Percentiles rank a stretch among this genome's conserved stretches.
phyloP scores from a whole-genome alignment of 176 grass and related monocot genomes.

The Zoysia japonica region DNA sequence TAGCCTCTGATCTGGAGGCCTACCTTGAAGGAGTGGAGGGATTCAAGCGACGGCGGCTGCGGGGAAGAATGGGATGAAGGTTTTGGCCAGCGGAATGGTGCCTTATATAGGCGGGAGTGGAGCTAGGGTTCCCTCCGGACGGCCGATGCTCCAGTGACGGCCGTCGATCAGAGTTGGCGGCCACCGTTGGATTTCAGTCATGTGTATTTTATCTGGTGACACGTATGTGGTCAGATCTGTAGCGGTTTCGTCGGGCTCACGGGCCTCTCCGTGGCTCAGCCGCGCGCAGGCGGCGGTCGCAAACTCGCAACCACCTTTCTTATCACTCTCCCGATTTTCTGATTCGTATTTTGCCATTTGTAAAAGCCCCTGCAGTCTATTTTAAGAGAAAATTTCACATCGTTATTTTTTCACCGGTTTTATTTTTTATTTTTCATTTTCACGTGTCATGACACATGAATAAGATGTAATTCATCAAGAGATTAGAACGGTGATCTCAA shows the following conservation, averaged over 20 bases:
- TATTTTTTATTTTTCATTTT: no score
- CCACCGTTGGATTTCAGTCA: background rate
- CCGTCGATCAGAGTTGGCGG: background rate
- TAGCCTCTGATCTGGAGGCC: background rate
- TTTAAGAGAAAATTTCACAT: no score
- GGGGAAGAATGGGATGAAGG: background rate
- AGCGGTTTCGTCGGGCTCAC: constrained; percentile 10
- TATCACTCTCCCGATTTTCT: no score
- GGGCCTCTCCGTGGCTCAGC: background rate
- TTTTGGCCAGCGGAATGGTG: background rate
- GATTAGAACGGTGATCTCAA: no score
- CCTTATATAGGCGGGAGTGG: constrained; percentile 17
- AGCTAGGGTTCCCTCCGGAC: constrained; percentile 27
- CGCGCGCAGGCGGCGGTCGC: no score
- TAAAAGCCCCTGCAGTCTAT: no score
- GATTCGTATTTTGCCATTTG: no score
- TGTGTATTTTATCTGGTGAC: background rate
- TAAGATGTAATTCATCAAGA: no score
- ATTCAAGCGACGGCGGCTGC: background rate
- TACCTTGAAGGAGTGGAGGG: constrained; percentile 12
- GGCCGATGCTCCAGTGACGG: background rate
- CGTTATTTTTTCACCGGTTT: no score
- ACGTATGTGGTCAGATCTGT: background rate
- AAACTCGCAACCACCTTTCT: no score
- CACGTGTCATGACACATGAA: no score